phyloP scores from a whole-genome alignment of 164 flowering plant genomes.

The Chloranthus sessilifolius region DNA sequence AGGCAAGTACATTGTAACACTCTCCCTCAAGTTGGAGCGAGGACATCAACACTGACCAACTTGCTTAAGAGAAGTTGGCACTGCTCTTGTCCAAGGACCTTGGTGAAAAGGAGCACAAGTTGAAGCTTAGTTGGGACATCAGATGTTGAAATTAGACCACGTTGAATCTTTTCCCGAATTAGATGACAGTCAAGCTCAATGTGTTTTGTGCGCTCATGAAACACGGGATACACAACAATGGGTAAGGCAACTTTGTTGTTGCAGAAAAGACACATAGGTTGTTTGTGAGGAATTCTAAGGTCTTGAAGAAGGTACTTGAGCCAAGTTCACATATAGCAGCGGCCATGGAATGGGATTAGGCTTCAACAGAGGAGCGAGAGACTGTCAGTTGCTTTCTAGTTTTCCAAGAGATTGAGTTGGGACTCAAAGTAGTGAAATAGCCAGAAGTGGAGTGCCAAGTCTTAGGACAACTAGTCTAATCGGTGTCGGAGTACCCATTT shows the following conservation, averaged over 20 bases:
- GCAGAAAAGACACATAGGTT: conserved; percentile 3
- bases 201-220: neutral
- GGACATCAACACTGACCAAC: too few relatives aligned
- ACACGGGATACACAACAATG: neutral
- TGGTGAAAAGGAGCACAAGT: neutral
- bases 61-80: too few relatives aligned
- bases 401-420: conserved; percentile 8
- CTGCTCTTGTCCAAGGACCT: too few relatives aligned
- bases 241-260: neutral
- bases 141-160: neutral
- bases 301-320: neutral
- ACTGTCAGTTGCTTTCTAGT: conserved; percentile 12
- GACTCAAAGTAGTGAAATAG: neutral
- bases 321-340: conserved; percentile 10
- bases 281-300: neutral
- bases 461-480: conserved; percentile 5
- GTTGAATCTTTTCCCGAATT: neutral
- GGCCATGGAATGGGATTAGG: conserved; percentile 2
- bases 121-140: neutral
- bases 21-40: too few relatives aligned
- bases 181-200: conserved; percentile 2
- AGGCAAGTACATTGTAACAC: too few relatives aligned
- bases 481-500: conserved; percentile 2
- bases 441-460: conserved; percentile 3
- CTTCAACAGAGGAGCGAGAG: conserved; percentile 1